These are phyloP conservation scores for Lachnellula occidentalis DNA, from an alignment of 2,329 filamentous ascomycete species.

Conservation along the genomic window DNA sequence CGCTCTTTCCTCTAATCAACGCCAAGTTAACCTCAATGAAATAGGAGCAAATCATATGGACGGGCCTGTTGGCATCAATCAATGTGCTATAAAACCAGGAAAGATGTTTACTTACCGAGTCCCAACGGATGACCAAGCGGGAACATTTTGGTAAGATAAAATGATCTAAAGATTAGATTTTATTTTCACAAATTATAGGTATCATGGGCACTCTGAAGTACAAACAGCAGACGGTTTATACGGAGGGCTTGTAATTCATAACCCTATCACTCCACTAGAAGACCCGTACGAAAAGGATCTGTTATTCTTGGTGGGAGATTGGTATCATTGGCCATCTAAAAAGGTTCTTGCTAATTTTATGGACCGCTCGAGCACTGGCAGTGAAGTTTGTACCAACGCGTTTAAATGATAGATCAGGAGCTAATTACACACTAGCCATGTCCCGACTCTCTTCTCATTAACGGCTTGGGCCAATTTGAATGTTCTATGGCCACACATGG, in stretches of 20 bases:
- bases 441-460: background rate
- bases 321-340: background rate
- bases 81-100: background rate
- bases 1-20: background rate
- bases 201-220: background rate
- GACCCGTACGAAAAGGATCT: background rate
- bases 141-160: background rate
- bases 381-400: background rate
- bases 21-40: background rate
- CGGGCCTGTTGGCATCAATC: background rate
- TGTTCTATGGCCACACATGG: background rate
- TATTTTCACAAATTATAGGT: background rate
- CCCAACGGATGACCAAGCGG: constrained; percentile 3
- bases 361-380: background rate
- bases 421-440: background rate
- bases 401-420: background rate
- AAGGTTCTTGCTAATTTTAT: background rate
- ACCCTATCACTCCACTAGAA: background rate
- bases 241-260: background rate
- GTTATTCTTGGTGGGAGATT: background rate
- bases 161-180: background rate
- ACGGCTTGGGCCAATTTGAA: background rate
- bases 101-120: background rate
- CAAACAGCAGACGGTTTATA: background rate
- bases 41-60: constrained; percentile 16